Evolutionary conservation across 73 alveolate genomes (phyloP).

Genomic region (Paramecium sonneborni): DNA sequence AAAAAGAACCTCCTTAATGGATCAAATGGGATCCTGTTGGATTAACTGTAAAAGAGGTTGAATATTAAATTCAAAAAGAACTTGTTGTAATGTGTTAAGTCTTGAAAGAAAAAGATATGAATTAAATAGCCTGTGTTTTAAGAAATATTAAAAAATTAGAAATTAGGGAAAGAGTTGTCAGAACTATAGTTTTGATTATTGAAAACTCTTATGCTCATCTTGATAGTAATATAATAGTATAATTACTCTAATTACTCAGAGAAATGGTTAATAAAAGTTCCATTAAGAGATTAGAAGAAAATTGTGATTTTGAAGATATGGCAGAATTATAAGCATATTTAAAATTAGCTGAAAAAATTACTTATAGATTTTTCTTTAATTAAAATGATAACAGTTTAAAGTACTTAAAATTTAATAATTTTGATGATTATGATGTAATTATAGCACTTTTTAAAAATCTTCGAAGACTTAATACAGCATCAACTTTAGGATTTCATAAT

Average conservation of each 20-base stretch:
- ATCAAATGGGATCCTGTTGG: constrained; percentile 61
- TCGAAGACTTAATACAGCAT: not conserved
- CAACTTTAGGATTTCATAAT: not conserved
- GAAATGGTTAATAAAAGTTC: constrained; percentile 32
- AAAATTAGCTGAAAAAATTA: constrained; percentile 34
- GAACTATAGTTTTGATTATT: not conserved
- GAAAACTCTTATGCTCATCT: constrained; percentile 46
- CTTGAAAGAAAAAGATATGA: constrained; percentile 32
- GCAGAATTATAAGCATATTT: constrained; percentile 2
- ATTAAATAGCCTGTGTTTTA: constrained; percentile 9
- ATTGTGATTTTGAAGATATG: constrained; percentile 1
- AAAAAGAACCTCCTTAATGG: constrained; percentile 46
- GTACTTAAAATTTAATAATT: not conserved
- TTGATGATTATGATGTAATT: constrained; percentile 19
- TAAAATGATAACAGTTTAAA: constrained; percentile 16
- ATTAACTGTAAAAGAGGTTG: constrained; percentile 13
- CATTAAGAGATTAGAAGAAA: not conserved
- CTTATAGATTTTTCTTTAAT: constrained; percentile 41
- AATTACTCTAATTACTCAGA: not conserved
- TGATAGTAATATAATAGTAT: not conserved
- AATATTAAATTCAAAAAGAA: constrained; percentile 13
- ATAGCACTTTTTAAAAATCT: not conserved
- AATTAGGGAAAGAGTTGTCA: constrained; percentile 1
- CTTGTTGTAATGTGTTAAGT: constrained; percentile 26
- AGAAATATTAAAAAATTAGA: not conserved